Base-by-base conservation (phyloP, 2,329 filamentous ascomycete genomes). In the Colletotrichum sp. region DNA sequence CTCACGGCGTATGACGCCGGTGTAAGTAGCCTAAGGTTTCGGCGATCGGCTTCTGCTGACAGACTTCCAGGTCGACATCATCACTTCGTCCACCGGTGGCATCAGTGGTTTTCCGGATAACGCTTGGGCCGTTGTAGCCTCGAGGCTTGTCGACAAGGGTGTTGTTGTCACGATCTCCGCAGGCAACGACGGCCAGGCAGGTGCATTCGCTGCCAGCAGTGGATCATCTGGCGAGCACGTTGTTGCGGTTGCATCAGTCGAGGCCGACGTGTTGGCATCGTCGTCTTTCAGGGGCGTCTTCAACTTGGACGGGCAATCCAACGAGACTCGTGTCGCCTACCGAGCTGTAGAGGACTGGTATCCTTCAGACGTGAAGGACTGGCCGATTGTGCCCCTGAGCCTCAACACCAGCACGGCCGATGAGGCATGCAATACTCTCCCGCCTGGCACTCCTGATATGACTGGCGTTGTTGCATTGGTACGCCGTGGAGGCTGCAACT, bases 171-270 rank as follows among this genome's bases (percentile, higher is more conserved):
- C 83, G 4, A 82, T 87, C 57, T 84, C 86, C 1, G 86, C 85
- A 5, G 87, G 87, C 22, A 89, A 90, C 73, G 81, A 84, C 36
- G 87, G 87, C n/a, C 79, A 80, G 7, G 76, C 80, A 16, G 87
- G 87, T 5, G 78, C 86, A 0, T 88, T 87, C 77, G 85, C 83
- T 60, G 81, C 82, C 32, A 83, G 81, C 64, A 82, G 82, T 28
- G 85, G 85, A 5, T 82, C 86, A 12, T 82, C 84, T 6, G 87
- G 86, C 13, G 83, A 82, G 66, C 82, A 84, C 8, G 85, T 87
- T 12, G 84, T 86, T 16, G 84, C 86, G 4, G 83, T 89, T 44
- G 88, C 86, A 13, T 87, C 88, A 0, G 82, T 87, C 57, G 80
- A 85, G 16, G 77, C 81, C 2, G 78, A 76, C 16, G 71, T 78